Percentiles rank a stretch among this genome's conserved stretches.
These are phyloP conservation scores for Komagataella kurtzmanii DNA, from an alignment of 805 yeast genomes.

Conservation along the genomic window DNA sequence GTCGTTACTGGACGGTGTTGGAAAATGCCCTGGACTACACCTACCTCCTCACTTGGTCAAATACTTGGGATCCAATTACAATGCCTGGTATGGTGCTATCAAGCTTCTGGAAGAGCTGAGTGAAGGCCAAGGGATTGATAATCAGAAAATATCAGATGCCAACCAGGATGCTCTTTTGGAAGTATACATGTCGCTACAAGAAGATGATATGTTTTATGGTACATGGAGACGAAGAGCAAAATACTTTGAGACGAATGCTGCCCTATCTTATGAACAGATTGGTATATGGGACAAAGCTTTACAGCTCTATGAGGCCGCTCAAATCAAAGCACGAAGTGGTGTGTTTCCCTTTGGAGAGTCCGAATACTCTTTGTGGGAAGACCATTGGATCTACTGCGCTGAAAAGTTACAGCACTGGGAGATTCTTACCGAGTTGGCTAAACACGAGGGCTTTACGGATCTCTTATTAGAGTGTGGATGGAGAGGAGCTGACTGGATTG, in stretches of 20 bases:
- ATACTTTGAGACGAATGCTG: slow-evolving; percentile 85
- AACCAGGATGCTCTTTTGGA: slow-evolving; percentile 87
- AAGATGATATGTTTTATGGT: slow-evolving; percentile 95
- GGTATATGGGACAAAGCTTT: slow-evolving; percentile 93
- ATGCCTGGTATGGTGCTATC: slow-evolving; percentile 86
- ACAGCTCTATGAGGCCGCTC: slow-evolving; percentile 91
- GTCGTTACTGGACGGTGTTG: slow-evolving; percentile 73
- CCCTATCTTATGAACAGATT: slow-evolving; percentile 86
- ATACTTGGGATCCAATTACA: slow-evolving; percentile 73
- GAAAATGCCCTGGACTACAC: slow-evolving; percentile 56
- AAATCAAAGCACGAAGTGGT: slow-evolving; percentile 90
- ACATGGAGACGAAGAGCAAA: slow-evolving; percentile 95
- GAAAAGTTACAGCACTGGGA: slow-evolving; percentile 98
- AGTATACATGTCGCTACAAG: slow-evolving; percentile 76
- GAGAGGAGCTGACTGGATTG: slow-evolving; percentile 98
- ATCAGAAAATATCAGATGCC: slow-evolving; percentile 65
- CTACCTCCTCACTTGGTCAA: slow-evolving; percentile 91
- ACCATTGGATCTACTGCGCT: slow-evolving; percentile 95
- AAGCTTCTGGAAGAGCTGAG: slow-evolving; percentile 69
- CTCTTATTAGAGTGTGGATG: slow-evolving; percentile 95
- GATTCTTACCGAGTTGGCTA: slow-evolving; percentile 86
- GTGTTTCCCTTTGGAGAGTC: slow-evolving; percentile 90
- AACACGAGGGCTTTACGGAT: slow-evolving; percentile 96
- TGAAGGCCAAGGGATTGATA: slow-evolving; percentile 33
- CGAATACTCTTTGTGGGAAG: slow-evolving; percentile 96